Conservation (phyloP, 345 rosid genomes). For the Acer yangbiense region DNA sequence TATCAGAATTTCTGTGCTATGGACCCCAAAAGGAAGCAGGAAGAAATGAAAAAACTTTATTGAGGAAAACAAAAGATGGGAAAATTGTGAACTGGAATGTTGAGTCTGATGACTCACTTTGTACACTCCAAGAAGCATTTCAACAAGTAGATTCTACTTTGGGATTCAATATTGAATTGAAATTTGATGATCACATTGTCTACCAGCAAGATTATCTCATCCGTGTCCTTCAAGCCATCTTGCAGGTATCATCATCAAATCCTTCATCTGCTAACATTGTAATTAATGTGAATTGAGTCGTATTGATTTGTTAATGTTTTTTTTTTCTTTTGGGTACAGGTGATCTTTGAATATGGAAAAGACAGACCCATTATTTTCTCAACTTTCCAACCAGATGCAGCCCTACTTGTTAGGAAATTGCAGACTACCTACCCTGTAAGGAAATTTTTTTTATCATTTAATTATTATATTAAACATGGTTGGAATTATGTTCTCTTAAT, state of each 20-base stretch:
- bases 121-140: constrained; percentile 84
- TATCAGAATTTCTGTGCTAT: constrained; percentile 70
- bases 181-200: constrained; percentile 79
- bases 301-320: not conserved
- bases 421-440: constrained; percentile 83
- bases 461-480: not conserved
- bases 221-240: constrained; percentile 58
- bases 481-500: not conserved
- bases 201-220: constrained; percentile 61
- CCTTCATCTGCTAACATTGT: not conserved
- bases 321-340: constrained; percentile 33
- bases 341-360: constrained; percentile 57
- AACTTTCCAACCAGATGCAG: constrained; percentile 92
- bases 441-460: not conserved
- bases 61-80: constrained; percentile 81
- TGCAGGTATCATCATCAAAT: constrained; percentile 41
- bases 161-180: constrained; percentile 91
- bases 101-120: constrained; percentile 64
- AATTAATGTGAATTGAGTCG: not conserved
- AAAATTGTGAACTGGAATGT: constrained; percentile 68
- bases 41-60: constrained; percentile 51
- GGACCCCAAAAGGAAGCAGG: constrained; percentile 69
- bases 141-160: constrained; percentile 63
- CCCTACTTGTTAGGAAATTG: constrained; percentile 60
- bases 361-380: constrained; percentile 83